Evolutionary conservation across 2,329 filamentous ascomycete genomes (phyloP), one percentile per base, ranked within the genome.

Genomic region (Fusarium nodosum): DNA sequence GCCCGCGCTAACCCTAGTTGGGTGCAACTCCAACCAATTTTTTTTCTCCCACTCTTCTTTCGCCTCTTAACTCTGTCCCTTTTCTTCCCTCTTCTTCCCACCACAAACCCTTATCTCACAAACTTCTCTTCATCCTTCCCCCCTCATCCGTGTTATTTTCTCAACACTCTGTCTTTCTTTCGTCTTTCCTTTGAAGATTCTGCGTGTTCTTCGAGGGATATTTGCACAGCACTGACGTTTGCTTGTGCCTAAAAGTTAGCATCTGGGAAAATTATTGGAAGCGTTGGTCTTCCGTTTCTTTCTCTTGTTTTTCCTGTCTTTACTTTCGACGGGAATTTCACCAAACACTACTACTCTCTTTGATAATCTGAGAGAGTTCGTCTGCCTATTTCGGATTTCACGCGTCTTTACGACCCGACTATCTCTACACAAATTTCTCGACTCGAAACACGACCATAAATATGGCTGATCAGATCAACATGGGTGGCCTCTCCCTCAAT

Each of bases 391-490:
- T 65, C 51, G 58, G 64, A 48, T 63, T 51, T 48, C 51, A 69
- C 68, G 54, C 60, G 65, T 73, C 67, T 67, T 66, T 55, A 68
- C 67, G 69, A 64, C 64, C 45, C 59, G 54, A 62, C 59, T 60
- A 58, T 67, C 58, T 69, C 33, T 56, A 66, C 63, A 56, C 63
- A 56, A 66, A 45, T 59, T 55, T 68, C 58, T 67, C 64, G 65
- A 74, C 51, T 56, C 60, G 58, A 74, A 70, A 72, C 59, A 54
- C 67, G 57, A 68, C 60, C 56, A 76, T 76, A 83, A 90, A 81
- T 78, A 94, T 94, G 91, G 91, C 91, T 80, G 91, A 93, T 77
- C 90, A 94, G 85, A 87, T 96, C 76, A 93, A 93, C 85, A 94
- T 95, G 88, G 87, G 86, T 79, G 88, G 89, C 79, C 85, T 95